These are phyloP conservation scores for Cyberlindnera mrakii DNA, from an alignment of 805 yeast genomes.

Conservation along the genomic window DNA sequence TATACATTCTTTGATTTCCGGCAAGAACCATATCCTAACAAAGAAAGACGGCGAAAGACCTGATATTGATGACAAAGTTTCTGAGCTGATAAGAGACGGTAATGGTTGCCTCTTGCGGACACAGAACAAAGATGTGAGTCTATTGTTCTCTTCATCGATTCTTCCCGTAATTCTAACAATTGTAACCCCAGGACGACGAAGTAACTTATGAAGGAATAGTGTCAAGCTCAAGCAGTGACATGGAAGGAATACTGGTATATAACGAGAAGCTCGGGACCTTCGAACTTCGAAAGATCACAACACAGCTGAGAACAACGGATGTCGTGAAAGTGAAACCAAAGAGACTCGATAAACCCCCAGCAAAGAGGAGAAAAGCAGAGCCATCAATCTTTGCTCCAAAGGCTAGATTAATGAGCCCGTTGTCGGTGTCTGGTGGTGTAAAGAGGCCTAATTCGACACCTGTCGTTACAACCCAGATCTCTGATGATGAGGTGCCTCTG, in stretches of 20 bases:
- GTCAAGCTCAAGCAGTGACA: slow-evolving; percentile 4
- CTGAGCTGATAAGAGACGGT: slow-evolving; percentile 9
- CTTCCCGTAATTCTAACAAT: background rate
- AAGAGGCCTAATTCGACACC: slow-evolving; percentile 1
- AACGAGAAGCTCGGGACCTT: slow-evolving; percentile 12
- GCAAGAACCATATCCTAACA: slow-evolving; percentile 1
- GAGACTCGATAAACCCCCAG: slow-evolving; percentile 3
- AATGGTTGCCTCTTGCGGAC: slow-evolving; percentile 14
- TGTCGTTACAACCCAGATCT: background rate
- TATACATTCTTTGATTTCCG: background rate
- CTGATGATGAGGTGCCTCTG: slow-evolving; percentile 15
- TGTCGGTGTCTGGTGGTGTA: slow-evolving; percentile 7
- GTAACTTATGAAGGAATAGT: slow-evolving; percentile 14
- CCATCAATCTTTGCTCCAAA: slow-evolving; percentile 23
- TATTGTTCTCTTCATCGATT: background rate
- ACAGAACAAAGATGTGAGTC: background rate
- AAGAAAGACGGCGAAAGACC: slow-evolving; percentile 12
- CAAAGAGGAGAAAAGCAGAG: slow-evolving; percentile 11
- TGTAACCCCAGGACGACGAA: slow-evolving; percentile 7
- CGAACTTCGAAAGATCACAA: slow-evolving; percentile 14
- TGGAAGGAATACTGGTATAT: slow-evolving; percentile 21
- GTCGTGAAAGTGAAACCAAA: slow-evolving; percentile 1
- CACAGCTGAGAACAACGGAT: slow-evolving; percentile 7
- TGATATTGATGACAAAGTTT: slow-evolving; percentile 10
- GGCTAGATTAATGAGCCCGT: slow-evolving; percentile 15